Evolutionary conservation across 192 early-diverging fungal species (phyloP).

Genomic region (Coemansia guatemalensis): DNA sequence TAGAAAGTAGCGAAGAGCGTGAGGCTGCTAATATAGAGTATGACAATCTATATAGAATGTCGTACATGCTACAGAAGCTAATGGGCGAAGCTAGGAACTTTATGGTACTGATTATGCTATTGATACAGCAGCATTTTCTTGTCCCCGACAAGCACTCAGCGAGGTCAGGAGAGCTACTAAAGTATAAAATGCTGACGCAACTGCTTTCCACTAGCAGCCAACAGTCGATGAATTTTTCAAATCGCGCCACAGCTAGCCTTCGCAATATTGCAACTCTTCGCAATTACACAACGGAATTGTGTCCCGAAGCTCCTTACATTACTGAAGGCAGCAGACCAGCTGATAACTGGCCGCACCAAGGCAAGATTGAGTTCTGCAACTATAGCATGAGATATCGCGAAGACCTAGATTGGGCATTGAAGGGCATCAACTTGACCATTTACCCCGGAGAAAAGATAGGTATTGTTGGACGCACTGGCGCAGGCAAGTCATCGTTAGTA

Average conservation of each 20-base stretch:
- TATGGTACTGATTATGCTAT: constrained; percentile 12
- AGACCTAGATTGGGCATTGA: constrained; percentile 54
- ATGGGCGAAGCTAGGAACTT: constrained; percentile 54
- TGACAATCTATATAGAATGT: constrained; percentile 57
- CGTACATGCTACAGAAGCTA: constrained; percentile 51
- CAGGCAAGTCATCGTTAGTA: constrained; percentile 65
- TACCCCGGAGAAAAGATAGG: too few relatives aligned
- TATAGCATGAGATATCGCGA: constrained; percentile 62
- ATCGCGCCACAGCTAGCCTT: not conserved
- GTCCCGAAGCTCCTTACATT: constrained; percentile 28
- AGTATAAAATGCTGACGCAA: not conserved
- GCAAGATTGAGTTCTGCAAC: constrained; percentile 58
- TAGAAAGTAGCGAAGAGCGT: constrained; percentile 55
- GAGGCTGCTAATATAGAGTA: constrained; percentile 59
- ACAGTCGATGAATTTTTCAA: not conserved
- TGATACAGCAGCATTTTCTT: constrained; percentile 16
- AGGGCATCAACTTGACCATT: constrained; percentile 59
- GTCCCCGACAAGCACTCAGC: constrained; percentile 56
- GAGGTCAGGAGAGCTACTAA: constrained; percentile 50
- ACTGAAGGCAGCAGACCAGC: constrained; percentile 33
- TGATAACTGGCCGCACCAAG: constrained; percentile 61
- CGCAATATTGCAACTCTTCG: constrained; percentile 54
- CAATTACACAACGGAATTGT: constrained; percentile 56
- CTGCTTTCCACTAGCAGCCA: not conserved
- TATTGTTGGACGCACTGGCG: too few relatives aligned